Conservation (phyloP, 208 protist species). For the Plasmodiophora brassicae region DNA sequence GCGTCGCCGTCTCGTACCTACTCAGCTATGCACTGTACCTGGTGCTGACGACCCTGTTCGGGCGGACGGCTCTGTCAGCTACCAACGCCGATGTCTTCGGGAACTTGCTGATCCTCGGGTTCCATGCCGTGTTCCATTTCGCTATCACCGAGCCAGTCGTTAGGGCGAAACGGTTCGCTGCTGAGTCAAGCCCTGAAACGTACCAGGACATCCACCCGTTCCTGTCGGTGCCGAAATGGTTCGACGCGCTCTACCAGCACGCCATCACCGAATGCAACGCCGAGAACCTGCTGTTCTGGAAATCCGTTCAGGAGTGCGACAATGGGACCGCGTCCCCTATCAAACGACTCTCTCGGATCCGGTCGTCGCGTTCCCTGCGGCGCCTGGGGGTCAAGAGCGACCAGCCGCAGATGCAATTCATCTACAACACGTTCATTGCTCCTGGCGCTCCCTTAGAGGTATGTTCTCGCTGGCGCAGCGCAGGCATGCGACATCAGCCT, state of each 20-base stretch:
- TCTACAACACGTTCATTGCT: neutral
- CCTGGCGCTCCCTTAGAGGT: neutral
- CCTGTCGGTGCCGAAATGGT: neutral
- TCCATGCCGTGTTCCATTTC: neutral
- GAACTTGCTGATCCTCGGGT: neutral
- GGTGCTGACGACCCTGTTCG: neutral
- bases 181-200: neutral
- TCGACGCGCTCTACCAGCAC: conserved; percentile 5
- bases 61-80: neutral
- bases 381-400: neutral
- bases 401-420: neutral
- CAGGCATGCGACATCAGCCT: neutral
- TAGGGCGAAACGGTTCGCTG: neutral
- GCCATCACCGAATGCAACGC: conserved; percentile 8
- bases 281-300: conserved; percentile 32
- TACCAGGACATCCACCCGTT: neutral
- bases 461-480: neutral
- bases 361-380: neutral
- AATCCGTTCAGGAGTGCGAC: neutral
- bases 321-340: neutral
- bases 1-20: neutral
- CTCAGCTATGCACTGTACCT: neutral
- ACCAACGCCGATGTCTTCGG: neutral
- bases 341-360: neutral
- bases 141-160: neutral